Conservation (phyloP, 257 asterid species). For the Jaltomata sinuosa region DNA sequence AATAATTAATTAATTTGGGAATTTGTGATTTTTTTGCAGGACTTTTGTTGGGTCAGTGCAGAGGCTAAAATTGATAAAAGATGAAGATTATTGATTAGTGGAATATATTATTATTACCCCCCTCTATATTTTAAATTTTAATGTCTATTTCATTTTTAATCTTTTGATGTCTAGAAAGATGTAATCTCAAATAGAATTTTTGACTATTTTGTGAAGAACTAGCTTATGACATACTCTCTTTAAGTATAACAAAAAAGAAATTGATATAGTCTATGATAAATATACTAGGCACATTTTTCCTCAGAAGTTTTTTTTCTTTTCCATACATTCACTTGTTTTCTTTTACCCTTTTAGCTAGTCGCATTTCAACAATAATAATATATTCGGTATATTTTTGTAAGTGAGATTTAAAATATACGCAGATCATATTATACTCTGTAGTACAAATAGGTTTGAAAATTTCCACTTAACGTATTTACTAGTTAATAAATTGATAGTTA, state of each 20-base stretch:
- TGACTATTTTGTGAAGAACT: background rate
- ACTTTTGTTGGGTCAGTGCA: conserved; percentile 33
- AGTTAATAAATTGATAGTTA: background rate
- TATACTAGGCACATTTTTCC: background rate
- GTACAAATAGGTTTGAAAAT: background rate
- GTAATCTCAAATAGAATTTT: background rate
- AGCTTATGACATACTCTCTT: background rate
- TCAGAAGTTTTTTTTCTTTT: background rate
- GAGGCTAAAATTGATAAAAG: conserved; percentile 44
- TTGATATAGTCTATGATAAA: background rate
- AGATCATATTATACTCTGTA: no score
- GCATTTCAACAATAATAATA: background rate
- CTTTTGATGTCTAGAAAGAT: background rate
- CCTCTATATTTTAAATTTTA: background rate
- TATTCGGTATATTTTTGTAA: background rate
- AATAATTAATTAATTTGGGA: background rate
- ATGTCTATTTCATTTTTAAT: background rate
- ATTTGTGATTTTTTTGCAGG: conserved; percentile 24
- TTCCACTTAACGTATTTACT: background rate
- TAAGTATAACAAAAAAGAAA: background rate
- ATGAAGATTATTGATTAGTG: background rate
- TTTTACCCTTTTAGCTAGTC: background rate
- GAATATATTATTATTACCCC: background rate
- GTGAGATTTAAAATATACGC: no score
- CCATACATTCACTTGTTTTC: background rate